phyloP scores from a whole-genome alignment of 192 early-diverging fungal genomes.

The Backusella macrospora region DNA sequence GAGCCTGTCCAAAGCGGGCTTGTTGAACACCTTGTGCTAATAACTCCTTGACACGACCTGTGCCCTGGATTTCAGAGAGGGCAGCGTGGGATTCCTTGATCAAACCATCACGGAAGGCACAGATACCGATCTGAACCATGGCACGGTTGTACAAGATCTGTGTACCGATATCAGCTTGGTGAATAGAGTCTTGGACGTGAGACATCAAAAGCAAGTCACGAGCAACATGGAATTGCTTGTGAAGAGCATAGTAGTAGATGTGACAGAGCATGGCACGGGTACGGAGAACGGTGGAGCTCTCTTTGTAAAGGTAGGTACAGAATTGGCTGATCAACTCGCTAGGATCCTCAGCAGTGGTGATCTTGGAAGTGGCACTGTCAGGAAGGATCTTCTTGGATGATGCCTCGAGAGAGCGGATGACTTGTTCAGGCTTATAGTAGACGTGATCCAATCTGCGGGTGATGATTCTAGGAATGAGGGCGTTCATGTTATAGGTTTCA shows the following conservation, averaged over 20 bases:
- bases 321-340: constrained; percentile 74
- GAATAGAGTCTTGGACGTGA: constrained; percentile 93
- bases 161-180: constrained; percentile 85
- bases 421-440: constrained; percentile 96
- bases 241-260: constrained; percentile 96
- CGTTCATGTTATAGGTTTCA: constrained; percentile 62
- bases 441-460: constrained; percentile 93
- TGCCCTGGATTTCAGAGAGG: constrained; percentile 86
- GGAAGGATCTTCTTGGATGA: constrained; percentile 52
- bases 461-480: constrained; percentile 71
- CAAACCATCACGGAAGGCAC: constrained; percentile 94
- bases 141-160: constrained; percentile 97
- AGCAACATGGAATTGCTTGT: constrained; percentile 91
- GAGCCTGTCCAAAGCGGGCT: constrained; percentile 71
- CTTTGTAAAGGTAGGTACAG: constrained; percentile 90
- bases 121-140: constrained; percentile 93
- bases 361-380: constrained; percentile 45
- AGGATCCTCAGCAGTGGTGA: constrained; percentile 53
- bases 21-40: constrained; percentile 78
- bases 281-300: constrained; percentile 80
- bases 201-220: constrained; percentile 98
- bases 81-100: constrained; percentile 86
- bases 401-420: constrained; percentile 75
- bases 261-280: constrained; percentile 96
- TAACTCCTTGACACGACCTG: constrained; percentile 89